These are phyloP conservation scores for Coemansia sp. DNA, from an alignment of 192 early-diverging fungal genomes.

Conservation along the genomic window DNA sequence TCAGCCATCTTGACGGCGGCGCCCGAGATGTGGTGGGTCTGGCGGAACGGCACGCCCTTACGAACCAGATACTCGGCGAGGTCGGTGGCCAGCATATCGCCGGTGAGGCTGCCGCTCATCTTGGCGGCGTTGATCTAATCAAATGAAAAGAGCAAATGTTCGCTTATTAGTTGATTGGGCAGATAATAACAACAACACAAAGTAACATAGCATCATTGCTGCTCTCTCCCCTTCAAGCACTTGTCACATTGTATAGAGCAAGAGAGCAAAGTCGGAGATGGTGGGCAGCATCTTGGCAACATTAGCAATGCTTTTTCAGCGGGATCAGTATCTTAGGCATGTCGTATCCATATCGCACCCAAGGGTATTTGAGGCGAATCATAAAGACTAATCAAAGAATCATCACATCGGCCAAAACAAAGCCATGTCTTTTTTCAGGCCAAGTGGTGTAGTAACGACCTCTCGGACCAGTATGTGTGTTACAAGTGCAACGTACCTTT, in stretches of 20 bases:
- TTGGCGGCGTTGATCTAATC: constrained; percentile 73
- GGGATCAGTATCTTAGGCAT: constrained; percentile 4
- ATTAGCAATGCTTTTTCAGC: too few species aligned
- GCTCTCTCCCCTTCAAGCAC: too few species aligned
- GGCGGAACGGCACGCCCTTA: constrained; percentile 97
- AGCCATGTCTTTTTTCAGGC: background rate
- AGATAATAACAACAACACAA: too few species aligned
- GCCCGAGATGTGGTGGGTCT: constrained; percentile 98
- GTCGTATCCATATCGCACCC: constrained; percentile 37
- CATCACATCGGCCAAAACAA: constrained; percentile 22
- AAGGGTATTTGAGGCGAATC: constrained; percentile 12
- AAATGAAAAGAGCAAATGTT: background rate
- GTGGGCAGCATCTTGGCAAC: too few species aligned
- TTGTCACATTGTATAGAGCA: background rate
- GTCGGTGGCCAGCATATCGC: constrained; percentile 97
- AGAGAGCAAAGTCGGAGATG: too few species aligned
- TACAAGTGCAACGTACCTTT: constrained; percentile 52
- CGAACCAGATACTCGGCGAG: constrained; percentile 97
- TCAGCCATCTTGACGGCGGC: constrained; percentile 92
- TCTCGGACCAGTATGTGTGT: too few species aligned
- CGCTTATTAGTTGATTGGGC: too few species aligned
- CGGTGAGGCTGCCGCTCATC: constrained; percentile 77
- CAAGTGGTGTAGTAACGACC: too few species aligned
- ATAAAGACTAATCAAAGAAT: constrained; percentile 51
- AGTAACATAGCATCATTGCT: too few species aligned